Evolutionary conservation across 2,329 filamentous ascomycete species (phyloP).

Genomic region (Talaromyces atroroseus): DNA sequence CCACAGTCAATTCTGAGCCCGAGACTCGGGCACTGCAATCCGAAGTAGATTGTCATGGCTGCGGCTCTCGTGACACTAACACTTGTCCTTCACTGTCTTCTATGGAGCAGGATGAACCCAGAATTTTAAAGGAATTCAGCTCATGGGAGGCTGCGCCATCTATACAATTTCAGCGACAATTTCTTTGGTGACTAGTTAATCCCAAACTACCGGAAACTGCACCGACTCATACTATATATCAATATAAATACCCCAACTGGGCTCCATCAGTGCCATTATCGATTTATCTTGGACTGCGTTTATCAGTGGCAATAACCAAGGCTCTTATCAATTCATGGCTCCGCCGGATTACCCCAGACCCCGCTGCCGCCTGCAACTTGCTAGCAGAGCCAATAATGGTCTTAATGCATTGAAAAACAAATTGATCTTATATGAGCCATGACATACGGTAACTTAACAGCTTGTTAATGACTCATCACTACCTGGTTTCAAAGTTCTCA

Average conservation of each 20-base stretch:
- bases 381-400: neutral
- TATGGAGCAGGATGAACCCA: neutral
- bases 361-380: neutral
- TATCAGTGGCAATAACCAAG: neutral
- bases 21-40: neutral
- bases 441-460: neutral
- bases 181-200: slow-evolving; percentile 24
- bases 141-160: slow-evolving; percentile 28
- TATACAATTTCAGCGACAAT: slow-evolving; percentile 27
- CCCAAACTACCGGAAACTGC: slow-evolving; percentile 25
- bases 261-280: slow-evolving; percentile 77
- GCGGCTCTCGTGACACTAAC: neutral
- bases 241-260: slow-evolving; percentile 1
- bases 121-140: slow-evolving; percentile 14
- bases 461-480: neutral
- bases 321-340: neutral
- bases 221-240: neutral
- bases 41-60: neutral
- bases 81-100: neutral
- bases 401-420: neutral
- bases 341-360: slow-evolving; percentile 5
- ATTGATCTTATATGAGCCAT: neutral
- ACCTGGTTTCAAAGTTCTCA: neutral
- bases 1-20: neutral
- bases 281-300: slow-evolving; percentile 30